Evolutionary conservation across 116 monocot species (phyloP).

Genomic region (Iris pallida): DNA sequence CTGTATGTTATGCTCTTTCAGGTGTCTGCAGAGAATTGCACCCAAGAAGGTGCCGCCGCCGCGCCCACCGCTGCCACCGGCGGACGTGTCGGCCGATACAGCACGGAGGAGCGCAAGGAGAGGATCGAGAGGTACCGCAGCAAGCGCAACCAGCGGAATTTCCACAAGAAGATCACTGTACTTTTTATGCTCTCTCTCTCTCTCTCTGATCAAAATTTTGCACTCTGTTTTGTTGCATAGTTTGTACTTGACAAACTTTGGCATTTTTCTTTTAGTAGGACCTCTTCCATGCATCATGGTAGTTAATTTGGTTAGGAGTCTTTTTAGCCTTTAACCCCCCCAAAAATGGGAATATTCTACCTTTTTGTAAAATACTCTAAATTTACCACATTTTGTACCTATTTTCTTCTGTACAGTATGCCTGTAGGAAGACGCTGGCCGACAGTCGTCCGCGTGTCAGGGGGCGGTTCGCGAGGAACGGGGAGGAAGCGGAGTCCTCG

Average conservation of each 20-base stretch:
- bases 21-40: background rate
- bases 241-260: too few relatives aligned
- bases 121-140: slow-evolving; percentile 43
- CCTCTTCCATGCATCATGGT: too few relatives aligned
- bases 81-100: slow-evolving; percentile 24
- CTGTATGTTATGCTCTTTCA: background rate
- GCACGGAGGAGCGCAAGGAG: slow-evolving; percentile 35
- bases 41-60: background rate
- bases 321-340: too few relatives aligned
- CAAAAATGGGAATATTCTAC: too few relatives aligned
- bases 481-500: slow-evolving; percentile 16
- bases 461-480: slow-evolving; percentile 78
- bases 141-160: slow-evolving; percentile 42
- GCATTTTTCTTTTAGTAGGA: too few relatives aligned
- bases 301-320: too few relatives aligned
- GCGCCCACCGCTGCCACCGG: too few relatives aligned
- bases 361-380: too few relatives aligned
- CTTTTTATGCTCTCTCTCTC: background rate
- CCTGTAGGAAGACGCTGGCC: slow-evolving; percentile 85
- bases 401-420: slow-evolving; percentile 41
- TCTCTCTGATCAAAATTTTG: too few relatives aligned
- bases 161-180: slow-evolving; percentile 51
- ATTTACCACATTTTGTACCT: too few relatives aligned
- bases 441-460: slow-evolving; percentile 73
- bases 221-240: too few relatives aligned